Evolutionary conservation across 768 basidiomycete genomes (phyloP), one percentile per base, ranked within the genome.

Genomic region (Leccinum fibrillosum): DNA sequence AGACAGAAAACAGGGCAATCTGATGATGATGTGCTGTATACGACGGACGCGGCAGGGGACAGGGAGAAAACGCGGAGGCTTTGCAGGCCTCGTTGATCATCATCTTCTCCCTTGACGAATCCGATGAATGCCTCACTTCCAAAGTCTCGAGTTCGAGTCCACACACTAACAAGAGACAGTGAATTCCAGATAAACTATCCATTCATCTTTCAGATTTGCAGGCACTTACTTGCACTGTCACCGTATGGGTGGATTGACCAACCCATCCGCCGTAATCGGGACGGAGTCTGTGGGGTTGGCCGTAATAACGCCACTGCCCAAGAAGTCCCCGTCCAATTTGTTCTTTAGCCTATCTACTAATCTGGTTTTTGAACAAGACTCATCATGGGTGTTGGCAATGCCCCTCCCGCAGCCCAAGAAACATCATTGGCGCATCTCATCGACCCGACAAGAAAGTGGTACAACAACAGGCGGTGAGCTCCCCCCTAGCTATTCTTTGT

Each of bases 381-480:
- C 5, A 66, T 59, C 51, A 88, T 89, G 86, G 86, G 75, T 69
- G 81, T 68, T 65, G 84, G 81, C 70, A 76, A 79, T 62, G 76
- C 75, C 53, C 74, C 75, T 57, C 10, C 25, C 32, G 62, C 72
- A 45, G 62, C 56, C 2, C 56, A 35, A 47, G 65, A 65, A 13
- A 73, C 74, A 42, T 80, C 77, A 30, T 83, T 82, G 62, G 71
- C 68, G 9, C 82, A 83, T 62, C 78, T 88, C 60, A 63, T 88
- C 54, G 83, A 89, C 70, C 86, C 86, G 15, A 82, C 73, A 60
- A 79, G 82, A 69, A 88, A 79, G 66, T 90, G 88, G 88, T 86
- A 86, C 73, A 89, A 86, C 76, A 89, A 90, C 77, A 81, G 73
- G 72, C 77, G 88, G 85, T 85, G 64, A 52, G 76, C 58, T 25